phyloP scores from a whole-genome alignment of 345 rosid species.

The Aquilaria sinensis region DNA sequence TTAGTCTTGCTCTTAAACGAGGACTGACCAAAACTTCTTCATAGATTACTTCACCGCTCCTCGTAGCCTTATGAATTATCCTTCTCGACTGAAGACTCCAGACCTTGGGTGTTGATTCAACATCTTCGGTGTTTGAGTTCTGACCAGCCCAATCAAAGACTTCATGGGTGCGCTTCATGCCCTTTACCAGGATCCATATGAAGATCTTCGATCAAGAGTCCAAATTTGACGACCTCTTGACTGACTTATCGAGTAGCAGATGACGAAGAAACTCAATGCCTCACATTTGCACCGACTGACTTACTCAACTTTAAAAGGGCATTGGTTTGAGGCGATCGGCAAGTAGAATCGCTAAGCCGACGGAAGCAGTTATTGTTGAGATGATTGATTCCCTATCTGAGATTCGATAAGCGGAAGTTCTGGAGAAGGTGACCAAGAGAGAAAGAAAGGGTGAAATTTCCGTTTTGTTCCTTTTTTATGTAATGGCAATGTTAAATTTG shows the following conservation, averaged over 20 bases:
- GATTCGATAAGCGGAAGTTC: conserved; percentile 54
- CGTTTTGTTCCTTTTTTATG: too few relatives aligned
- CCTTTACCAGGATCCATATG: conserved; percentile 38
- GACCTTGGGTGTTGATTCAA: conserved; percentile 37
- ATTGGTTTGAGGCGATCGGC: conserved; percentile 11
- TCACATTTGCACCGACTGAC: conserved; percentile 14
- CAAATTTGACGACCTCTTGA: conserved; percentile 23
- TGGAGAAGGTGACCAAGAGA: conserved; percentile 42
- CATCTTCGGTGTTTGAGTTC: conserved; percentile 30
- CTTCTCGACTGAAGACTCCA: conserved; percentile 72
- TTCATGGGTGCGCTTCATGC: conserved; percentile 16
- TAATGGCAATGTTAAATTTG: too few relatives aligned
- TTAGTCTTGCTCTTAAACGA: too few relatives aligned
- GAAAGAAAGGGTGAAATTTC: too few relatives aligned
- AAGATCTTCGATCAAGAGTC: conserved; percentile 41
- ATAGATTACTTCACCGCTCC: not conserved
- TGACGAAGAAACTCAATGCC: conserved; percentile 19
- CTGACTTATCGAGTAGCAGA: conserved; percentile 24
- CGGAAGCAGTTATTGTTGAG: conserved; percentile 36
- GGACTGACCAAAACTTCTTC: too few relatives aligned
- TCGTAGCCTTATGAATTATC: conserved; percentile 23
- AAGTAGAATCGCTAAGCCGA: conserved; percentile 20
- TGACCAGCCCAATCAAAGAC: conserved; percentile 28
- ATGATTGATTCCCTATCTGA: conserved; percentile 52
- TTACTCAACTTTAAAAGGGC: conserved; percentile 18